Percentiles rank a stretch among this genome's conserved stretches.
These are phyloP conservation scores for Neonectria magnoliae DNA, from an alignment of 2,329 filamentous ascomycete genomes.

Conservation along the genomic window DNA sequence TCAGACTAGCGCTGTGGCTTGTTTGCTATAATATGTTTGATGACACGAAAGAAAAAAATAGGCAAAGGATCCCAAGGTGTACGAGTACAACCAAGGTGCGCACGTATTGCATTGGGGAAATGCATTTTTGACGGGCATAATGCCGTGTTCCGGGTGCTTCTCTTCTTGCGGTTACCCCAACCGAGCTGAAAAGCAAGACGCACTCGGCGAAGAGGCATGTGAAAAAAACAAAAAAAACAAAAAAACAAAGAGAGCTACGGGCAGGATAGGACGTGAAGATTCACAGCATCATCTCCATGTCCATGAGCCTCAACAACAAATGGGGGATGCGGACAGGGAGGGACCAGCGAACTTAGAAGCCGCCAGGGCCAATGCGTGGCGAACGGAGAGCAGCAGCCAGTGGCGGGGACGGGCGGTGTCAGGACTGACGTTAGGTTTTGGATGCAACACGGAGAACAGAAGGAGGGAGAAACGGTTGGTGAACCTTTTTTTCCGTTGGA, in stretches of 20 bases:
- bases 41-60: slow-evolving; percentile 16
- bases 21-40: slow-evolving; percentile 16
- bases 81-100: background rate
- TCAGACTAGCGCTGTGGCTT: slow-evolving; percentile 18
- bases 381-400: slow-evolving; percentile 11
- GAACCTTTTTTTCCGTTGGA: slow-evolving; percentile 6
- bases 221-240: slow-evolving; percentile 1
- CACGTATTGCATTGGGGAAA: background rate
- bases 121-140: slow-evolving; percentile 6
- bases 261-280: slow-evolving; percentile 5
- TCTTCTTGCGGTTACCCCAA: slow-evolving; percentile 1
- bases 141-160: background rate
- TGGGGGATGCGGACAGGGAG: slow-evolving; percentile 26
- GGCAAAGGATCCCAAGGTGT: background rate
- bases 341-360: slow-evolving; percentile 27
- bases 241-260: slow-evolving; percentile 5
- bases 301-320: slow-evolving; percentile 18
- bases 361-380: slow-evolving; percentile 28
- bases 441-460: slow-evolving; percentile 17
- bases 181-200: slow-evolving; percentile 7
- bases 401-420: slow-evolving; percentile 24
- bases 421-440: slow-evolving; percentile 19
- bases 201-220: slow-evolving; percentile 14
- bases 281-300: slow-evolving; percentile 14
- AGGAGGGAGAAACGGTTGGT: slow-evolving; percentile 13